phyloP scores from a whole-genome alignment of 495 filamentous ascomycete species.

The Podospora pseudopauciseta region DNA sequence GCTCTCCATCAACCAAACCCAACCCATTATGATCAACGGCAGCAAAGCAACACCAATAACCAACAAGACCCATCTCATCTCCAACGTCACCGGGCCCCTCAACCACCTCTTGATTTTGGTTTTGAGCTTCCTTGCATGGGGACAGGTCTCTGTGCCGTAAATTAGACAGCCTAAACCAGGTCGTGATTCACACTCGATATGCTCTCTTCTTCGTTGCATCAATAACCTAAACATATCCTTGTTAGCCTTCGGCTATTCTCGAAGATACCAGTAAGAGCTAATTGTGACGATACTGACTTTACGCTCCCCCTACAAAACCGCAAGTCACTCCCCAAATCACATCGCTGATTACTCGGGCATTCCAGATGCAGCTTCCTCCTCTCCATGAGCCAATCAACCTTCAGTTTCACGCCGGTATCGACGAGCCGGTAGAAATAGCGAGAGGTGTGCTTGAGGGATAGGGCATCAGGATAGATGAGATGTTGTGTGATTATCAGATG shows the following conservation, averaged over 20 bases:
- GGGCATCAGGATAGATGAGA: constrained; percentile 57
- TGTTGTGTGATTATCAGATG: constrained; percentile 51
- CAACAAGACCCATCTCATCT: not conserved
- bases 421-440: constrained; percentile 61
- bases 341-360: constrained; percentile 47
- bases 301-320: constrained; percentile 52
- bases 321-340: constrained; percentile 51
- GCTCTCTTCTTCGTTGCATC: constrained; percentile 52
- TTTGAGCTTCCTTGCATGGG: constrained; percentile 32
- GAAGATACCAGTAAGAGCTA: not conserved
- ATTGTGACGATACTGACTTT: constrained; percentile 31
- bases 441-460: constrained; percentile 59
- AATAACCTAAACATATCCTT: constrained; percentile 34
- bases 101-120: constrained; percentile 38
- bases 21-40: constrained; percentile 2
- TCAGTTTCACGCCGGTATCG: constrained; percentile 61
- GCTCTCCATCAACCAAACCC: not conserved
- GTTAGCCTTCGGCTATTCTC: not conserved
- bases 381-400: constrained; percentile 64
- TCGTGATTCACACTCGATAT: constrained; percentile 51
- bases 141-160: constrained; percentile 45
- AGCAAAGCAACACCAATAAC: constrained; percentile 16
- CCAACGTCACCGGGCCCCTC: constrained; percentile 7
- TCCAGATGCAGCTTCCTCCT: constrained; percentile 51
- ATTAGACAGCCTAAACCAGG: constrained; percentile 52